Evolutionary conservation across 2,329 filamentous ascomycete species (phyloP), one percentile per base, ranked within the genome.

Genomic region (Aspergillus luchuensis): DNA sequence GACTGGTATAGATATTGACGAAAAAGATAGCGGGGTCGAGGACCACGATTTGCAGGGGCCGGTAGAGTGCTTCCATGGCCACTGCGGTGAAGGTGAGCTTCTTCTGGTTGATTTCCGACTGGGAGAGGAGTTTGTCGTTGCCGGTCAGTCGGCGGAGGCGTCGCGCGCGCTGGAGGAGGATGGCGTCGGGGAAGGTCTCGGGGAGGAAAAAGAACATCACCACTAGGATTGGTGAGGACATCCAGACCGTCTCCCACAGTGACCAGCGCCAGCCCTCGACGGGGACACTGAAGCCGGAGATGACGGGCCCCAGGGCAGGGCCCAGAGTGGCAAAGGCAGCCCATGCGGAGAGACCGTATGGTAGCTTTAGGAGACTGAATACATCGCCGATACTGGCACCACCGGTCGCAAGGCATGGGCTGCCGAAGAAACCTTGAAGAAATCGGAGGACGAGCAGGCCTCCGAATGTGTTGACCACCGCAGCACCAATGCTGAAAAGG

Each of bases 1-100:
- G 81, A 57, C 82, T 82, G 3, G 83, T 85, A 73, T 89, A 89
- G 39, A 87, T 58, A 67, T 86, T 84, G 1, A 85, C 81, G 72
- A 89, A 88, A 5, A 84, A 71, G 2, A 89, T 81, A 10, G 86
- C 84, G 0, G 87, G 87, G 59, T 88, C 86, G 69, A 85, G 83
- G 69, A 87, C 63, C 6, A 81, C 86, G 67, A 89, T 85, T 72
- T 86, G 81, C 13, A 84, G 73, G 2, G 87, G 87, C 73, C 85
- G 85, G 73, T 87, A 82, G 19, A 90, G 77, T 0, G 86, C 84
- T 39, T 88, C 63, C 21, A 52, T 57, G 0, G 65, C 10, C 5
- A 65, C 47, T 17, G 38, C 19, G 11, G 51, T 21, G 23, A 65
- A 57, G 47, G 55, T 59, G 13, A 59, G 33, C 17, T 58, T 45